A percentile compares a stretch with the other conserved stretches of the same genome.
phyloP scores from a whole-genome alignment of 2,329 filamentous ascomycete species.

The Neonectria coccinea region DNA sequence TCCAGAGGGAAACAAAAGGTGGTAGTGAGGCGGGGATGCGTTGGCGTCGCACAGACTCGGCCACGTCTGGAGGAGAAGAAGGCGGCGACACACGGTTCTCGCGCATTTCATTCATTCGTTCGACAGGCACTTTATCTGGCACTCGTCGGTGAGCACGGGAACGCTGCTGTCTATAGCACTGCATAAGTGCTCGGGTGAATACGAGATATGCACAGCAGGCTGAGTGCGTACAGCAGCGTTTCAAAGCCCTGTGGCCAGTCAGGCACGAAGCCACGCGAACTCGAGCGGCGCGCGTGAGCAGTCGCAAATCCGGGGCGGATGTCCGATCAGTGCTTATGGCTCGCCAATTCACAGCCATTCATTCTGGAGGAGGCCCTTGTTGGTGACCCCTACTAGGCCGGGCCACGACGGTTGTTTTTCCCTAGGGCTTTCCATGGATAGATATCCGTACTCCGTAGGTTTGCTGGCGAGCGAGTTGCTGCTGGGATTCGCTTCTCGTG shows the following conservation, averaged over 20 bases:
- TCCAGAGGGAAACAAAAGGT: conserved; percentile 6
- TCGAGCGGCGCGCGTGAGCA: conserved; percentile 8
- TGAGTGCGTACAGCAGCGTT: conserved; percentile 1
- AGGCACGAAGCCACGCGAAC: conserved; percentile 21
- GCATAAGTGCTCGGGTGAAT: neutral
- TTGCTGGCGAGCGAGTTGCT: neutral
- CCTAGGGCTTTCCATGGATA: neutral
- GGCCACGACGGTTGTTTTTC: conserved; percentile 6
- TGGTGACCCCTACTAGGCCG: neutral
- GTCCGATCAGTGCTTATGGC: conserved; percentile 41
- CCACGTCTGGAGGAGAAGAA: conserved; percentile 12
- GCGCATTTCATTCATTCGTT: conserved; percentile 5
- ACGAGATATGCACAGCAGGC: conserved; percentile 1
- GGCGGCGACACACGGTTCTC: neutral
- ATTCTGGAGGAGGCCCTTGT: neutral
- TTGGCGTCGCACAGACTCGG: conserved; percentile 20
- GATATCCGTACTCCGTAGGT: too few species aligned
- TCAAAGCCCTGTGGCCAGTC: conserved; percentile 3
- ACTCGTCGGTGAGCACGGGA: conserved; percentile 7
- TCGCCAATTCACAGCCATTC: conserved; percentile 11
- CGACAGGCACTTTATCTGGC: conserved; percentile 13
- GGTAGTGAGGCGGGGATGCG: conserved; percentile 10
- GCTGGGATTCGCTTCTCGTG: conserved; percentile 4
- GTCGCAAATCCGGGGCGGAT: conserved; percentile 44
- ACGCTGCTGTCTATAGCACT: conserved; percentile 6